Evolutionary conservation across 2,329 filamentous ascomycete species (phyloP), one percentile per base, ranked within the genome.

Genomic region (Lojkania enalia): DNA sequence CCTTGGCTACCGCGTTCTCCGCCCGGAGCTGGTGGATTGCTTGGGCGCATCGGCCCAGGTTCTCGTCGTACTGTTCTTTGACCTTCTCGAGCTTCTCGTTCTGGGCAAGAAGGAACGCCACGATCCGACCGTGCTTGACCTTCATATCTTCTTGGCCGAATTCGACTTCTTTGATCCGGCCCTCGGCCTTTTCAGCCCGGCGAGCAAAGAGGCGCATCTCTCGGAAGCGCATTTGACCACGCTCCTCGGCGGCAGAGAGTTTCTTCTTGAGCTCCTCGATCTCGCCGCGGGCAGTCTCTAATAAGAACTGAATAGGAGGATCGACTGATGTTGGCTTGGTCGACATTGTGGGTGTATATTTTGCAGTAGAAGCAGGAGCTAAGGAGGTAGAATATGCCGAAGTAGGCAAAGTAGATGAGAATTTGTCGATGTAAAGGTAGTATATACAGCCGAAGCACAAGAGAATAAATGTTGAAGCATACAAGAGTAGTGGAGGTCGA

Each of bases 101-200:
- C 21, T 33, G 31, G 31, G 31, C 31, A 15, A 7, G 11, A 15
- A 31, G 9, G 11, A 13, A 6, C 5, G 15, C 15, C 13, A 32
- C 21, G 16, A 9, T n/a, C 6, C n/a, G 30, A 32, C 33, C 33
- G 14, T 18, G 18, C n/a, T 11, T 4, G 14, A 20, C 7, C 16
- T 16, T 20, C 9, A 4, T 7, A 20, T 36, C 18, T 20, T 36
- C n/a, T n/a, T 18, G 16, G 7, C 5, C 13, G 33, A 36, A 36
- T 5, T 13, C n/a, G 7, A 18, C 14, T 18, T 36, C 11, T 18
- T 20, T 20, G 33, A 16, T 13, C 7, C 18, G 33, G 18, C 18
- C 16, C 15, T 42, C 39, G 30, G 39, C 39, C 19, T 11, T 12
- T 14, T 42, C 39, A n/a, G 30, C 39, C 12, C 39, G 39, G 19